phyloP scores from a whole-genome alignment of 2,329 filamentous ascomycete genomes.

The Calonectria leucothoes region DNA sequence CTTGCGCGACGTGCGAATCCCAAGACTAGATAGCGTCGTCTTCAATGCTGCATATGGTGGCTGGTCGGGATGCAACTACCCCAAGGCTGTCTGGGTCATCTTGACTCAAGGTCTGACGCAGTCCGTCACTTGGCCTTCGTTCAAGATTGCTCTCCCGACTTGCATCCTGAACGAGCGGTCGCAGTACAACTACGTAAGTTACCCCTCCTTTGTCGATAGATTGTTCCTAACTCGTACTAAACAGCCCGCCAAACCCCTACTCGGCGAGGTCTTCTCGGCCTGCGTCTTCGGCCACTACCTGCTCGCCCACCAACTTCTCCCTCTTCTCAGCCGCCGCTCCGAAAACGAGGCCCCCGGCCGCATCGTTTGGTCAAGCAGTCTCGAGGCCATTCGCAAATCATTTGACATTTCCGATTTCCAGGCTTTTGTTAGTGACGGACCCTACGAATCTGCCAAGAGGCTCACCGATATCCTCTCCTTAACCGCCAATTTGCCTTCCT shows the following conservation, averaged over 20 bases:
- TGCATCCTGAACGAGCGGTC: constrained; percentile 55
- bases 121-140: constrained; percentile 80
- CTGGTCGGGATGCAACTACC: constrained; percentile 84
- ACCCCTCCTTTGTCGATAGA: neutral
- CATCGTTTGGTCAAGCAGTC: constrained; percentile 87
- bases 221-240: neutral
- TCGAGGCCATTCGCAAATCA: constrained; percentile 70
- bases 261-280: constrained; percentile 88
- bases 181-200: constrained; percentile 48
- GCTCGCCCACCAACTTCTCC: constrained; percentile 82
- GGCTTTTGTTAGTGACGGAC: constrained; percentile 67
- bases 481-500: constrained; percentile 75
- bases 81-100: constrained; percentile 63
- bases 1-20: constrained; percentile 62
- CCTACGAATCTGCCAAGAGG: constrained; percentile 91
- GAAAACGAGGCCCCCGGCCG: constrained; percentile 64
- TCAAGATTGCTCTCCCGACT: constrained; percentile 72
- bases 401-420: constrained; percentile 82
- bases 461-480: constrained; percentile 87
- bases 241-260: constrained; percentile 66
- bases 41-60: constrained; percentile 92
- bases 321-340: constrained; percentile 70
- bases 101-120: constrained; percentile 72
- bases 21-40: constrained; percentile 81
- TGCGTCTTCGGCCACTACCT: constrained; percentile 98